These are phyloP conservation scores for Apiospora rasikravindrae DNA, from an alignment of 2,329 filamentous ascomycete genomes.

Conservation along the genomic window DNA sequence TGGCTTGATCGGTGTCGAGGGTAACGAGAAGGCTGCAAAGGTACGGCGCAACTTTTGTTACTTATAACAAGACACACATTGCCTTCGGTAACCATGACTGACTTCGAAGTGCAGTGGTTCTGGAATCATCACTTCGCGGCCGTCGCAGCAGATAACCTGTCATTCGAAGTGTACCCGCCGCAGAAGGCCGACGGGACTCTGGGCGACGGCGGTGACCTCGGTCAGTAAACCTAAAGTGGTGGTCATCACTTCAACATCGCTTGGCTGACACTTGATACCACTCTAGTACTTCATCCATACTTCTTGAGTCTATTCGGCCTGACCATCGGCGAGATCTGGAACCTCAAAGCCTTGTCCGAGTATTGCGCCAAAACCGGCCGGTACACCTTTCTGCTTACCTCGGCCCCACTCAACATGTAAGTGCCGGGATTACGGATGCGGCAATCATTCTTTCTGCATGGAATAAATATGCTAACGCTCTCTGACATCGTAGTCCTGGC, in stretches of 20 bases:
- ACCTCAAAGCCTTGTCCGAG: slow-evolving; percentile 30
- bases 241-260: no score
- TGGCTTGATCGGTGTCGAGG: slow-evolving; percentile 51
- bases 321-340: slow-evolving; percentile 32
- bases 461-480: not conserved
- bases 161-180: slow-evolving; percentile 56
- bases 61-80: no score
- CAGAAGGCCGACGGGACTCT: slow-evolving; percentile 33
- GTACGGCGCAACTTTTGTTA: no score
- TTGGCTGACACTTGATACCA: not conserved
- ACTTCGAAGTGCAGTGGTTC: slow-evolving; percentile 52
- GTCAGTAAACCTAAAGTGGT: slow-evolving; percentile 7
- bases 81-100: not conserved
- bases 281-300: slow-evolving; percentile 21
- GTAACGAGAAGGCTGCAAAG: slow-evolving; percentile 51
- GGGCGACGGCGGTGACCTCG: slow-evolving; percentile 19
- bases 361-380: slow-evolving; percentile 41
- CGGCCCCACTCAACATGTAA: slow-evolving; percentile 45
- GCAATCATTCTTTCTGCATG: no score
- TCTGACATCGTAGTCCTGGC: slow-evolving; percentile 31
- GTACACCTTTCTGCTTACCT: slow-evolving; percentile 49
- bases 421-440: no score
- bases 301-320: slow-evolving; percentile 24
- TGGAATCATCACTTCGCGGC: slow-evolving; percentile 63
- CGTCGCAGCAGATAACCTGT: slow-evolving; percentile 60